Percentiles rank a stretch among this genome's conserved stretches.
Evolutionary conservation across 78 protist species (phyloP).

Genomic region (Emiliania huxleyi): DNA sequence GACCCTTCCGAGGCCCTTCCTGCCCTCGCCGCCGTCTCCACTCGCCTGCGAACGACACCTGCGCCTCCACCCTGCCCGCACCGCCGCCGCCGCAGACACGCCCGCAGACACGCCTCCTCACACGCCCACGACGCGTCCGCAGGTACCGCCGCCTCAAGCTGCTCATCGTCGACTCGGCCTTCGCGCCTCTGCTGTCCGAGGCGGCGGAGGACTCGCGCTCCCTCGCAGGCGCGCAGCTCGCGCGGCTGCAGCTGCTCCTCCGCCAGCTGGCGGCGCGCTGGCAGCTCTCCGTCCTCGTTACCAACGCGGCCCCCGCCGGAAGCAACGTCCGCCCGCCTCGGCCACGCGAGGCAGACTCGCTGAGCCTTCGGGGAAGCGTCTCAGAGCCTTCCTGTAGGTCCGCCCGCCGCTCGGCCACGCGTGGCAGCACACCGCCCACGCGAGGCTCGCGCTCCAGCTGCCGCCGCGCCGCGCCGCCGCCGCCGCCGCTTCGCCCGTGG

Average conservation of each 20-base stretch:
- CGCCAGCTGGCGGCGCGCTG: neutral
- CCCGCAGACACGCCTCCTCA: too few species aligned
- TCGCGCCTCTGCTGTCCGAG: neutral
- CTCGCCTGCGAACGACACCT: too few species aligned
- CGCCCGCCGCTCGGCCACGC: neutral
- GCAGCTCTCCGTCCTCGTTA: neutral
- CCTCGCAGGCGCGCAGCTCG: neutral
- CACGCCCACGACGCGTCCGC: neutral
- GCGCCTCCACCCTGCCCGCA: too few species aligned
- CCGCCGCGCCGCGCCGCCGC: too few species aligned
- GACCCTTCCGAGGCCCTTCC: too few species aligned
- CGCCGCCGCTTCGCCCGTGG: too few species aligned
- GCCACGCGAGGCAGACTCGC: too few species aligned
- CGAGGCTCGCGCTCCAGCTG: too few species aligned
- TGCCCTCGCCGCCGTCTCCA: too few species aligned
- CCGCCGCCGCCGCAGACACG: too few species aligned
- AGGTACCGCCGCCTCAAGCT: neutral
- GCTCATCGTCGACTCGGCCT: neutral
- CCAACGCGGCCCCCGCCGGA: neutral
- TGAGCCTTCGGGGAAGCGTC: too few species aligned
- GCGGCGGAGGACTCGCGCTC: neutral
- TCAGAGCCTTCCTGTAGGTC: too few species aligned
- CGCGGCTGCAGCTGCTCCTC: neutral
- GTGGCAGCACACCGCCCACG: neutral
- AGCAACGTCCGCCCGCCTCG: neutral